phyloP scores from a whole-genome alignment of 2,329 filamentous ascomycete species.

The Metarhizium anisopliae region DNA sequence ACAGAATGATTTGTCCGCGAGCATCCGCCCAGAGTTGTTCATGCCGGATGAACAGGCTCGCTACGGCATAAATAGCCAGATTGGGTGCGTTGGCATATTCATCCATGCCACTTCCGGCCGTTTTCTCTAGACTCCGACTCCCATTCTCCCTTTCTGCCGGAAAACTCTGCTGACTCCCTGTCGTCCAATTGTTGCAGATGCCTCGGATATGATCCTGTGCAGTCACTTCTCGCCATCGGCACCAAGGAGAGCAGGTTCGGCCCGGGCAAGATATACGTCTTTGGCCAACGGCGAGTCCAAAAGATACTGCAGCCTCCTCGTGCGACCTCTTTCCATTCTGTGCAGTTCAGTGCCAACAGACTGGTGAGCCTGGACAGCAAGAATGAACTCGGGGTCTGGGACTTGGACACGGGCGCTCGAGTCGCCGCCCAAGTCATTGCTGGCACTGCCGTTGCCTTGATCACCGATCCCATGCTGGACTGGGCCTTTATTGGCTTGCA shows the following conservation, averaged over 20 bases:
- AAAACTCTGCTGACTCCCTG: background rate
- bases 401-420: conserved; percentile 60
- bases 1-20: conserved; percentile 79
- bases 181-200: conserved; percentile 40
- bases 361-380: conserved; percentile 77
- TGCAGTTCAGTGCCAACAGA: conserved; percentile 82
- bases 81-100: conserved; percentile 36
- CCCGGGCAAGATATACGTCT: conserved; percentile 78
- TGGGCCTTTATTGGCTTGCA: conserved; percentile 83
- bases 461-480: conserved; percentile 84
- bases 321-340: conserved; percentile 62
- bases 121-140: no score
- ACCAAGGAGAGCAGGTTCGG: conserved; percentile 83
- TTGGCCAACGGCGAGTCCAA: conserved; percentile 73
- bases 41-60: conserved; percentile 73
- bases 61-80: conserved; percentile 73
- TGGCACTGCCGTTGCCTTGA: conserved; percentile 63
- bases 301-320: conserved; percentile 64
- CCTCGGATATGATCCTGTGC: conserved; percentile 84
- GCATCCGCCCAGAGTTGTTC: conserved; percentile 70
- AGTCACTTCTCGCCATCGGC: conserved; percentile 86
- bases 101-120: conserved; percentile 5
- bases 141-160: conserved; percentile 3
- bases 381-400: conserved; percentile 79
- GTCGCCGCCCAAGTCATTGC: conserved; percentile 66